Percentiles rank a stretch among this genome's conserved stretches.
Evolutionary conservation across 805 yeast genomes (phyloP).

Genomic region (Danielozyma ontarioensis): DNA sequence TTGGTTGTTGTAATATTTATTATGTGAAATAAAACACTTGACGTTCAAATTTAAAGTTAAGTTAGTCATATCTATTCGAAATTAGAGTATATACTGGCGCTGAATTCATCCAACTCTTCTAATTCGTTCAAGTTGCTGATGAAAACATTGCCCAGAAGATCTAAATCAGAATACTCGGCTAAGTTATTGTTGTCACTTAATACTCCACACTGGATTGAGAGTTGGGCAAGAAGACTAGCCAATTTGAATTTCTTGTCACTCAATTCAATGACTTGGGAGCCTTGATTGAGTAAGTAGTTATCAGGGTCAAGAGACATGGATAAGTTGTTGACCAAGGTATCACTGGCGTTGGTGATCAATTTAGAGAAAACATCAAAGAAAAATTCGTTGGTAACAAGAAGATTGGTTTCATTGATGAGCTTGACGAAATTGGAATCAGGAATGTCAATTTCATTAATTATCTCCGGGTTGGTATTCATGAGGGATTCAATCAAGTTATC

Average conservation of each 20-base stretch:
- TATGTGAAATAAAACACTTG: too few relatives aligned
- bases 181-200: constrained; percentile 41
- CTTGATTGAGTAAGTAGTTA: constrained; percentile 8
- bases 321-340: constrained; percentile 32
- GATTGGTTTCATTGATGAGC: constrained; percentile 42
- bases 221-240: constrained; percentile 66
- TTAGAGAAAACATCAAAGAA: constrained; percentile 26
- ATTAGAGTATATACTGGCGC: constrained; percentile 88
- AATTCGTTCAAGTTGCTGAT: constrained; percentile 31
- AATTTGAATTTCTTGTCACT: constrained; percentile 35
- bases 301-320: constrained; percentile 19
- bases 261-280: constrained; percentile 14
- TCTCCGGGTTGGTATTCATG: constrained; percentile 42
- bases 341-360: constrained; percentile 28
- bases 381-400: constrained; percentile 30
- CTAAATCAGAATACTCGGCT: constrained; percentile 10
- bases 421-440: constrained; percentile 32
- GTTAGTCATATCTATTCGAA: constrained; percentile 49
- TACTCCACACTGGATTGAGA: constrained; percentile 59
- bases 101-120: constrained; percentile 74
- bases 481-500: constrained; percentile 42
- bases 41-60: too few relatives aligned
- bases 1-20: too few relatives aligned
- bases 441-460: constrained; percentile 31
- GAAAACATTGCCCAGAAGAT: constrained; percentile 34